phyloP scores from a whole-genome alignment of 164 flowering plant genomes.

The Liriodendron chinense region DNA sequence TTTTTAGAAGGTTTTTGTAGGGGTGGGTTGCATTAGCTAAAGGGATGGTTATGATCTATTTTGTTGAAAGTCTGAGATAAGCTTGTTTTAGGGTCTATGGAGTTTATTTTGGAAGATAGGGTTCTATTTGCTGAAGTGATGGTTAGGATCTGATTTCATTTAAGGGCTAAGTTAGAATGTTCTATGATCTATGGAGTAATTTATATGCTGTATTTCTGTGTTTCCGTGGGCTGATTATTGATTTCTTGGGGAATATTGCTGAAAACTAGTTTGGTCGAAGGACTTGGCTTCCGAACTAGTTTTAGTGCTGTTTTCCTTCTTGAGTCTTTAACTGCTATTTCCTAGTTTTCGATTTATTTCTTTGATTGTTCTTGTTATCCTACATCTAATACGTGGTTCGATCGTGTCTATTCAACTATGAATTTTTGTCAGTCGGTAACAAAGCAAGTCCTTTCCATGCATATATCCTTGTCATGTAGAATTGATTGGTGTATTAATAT shows the following conservation, averaged over 20 bases:
- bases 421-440: neutral
- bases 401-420: neutral
- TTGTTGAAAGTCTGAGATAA: too few species aligned
- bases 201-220: neutral
- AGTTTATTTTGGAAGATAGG: neutral
- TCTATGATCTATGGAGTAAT: neutral
- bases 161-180: neutral
- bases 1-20: too few species aligned
- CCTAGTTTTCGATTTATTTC: neutral
- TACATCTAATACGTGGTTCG: neutral
- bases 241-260: neutral
- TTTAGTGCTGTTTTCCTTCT: neutral
- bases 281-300: too few species aligned
- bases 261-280: neutral
- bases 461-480: neutral
- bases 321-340: neutral
- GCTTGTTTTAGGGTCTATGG: neutral
- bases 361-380: neutral
- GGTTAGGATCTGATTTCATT: neutral
- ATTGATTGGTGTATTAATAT: conserved; percentile 6
- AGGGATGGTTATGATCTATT: too few species aligned
- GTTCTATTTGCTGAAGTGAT: neutral
- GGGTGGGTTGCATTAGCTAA: too few species aligned
- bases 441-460: neutral
- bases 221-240: neutral